Evolutionary conservation across 2,329 filamentous ascomycete species (phyloP).

Genomic region (Epicoccum sorghinum): DNA sequence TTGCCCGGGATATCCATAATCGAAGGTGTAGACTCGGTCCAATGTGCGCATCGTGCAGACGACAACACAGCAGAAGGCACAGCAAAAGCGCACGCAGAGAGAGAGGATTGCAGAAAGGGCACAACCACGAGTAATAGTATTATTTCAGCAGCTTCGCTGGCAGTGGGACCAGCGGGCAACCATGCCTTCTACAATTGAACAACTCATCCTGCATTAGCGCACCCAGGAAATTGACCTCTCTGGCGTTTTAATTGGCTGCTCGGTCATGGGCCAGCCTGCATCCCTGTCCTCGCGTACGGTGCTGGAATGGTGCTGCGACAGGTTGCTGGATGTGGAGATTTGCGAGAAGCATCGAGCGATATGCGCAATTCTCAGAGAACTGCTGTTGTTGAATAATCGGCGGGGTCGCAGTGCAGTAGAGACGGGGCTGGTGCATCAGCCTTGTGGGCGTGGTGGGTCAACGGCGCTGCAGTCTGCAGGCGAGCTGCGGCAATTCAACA

Average conservation of each 20-base stretch:
- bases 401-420: background rate
- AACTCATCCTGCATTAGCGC: constrained; percentile 50
- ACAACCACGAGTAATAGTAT: constrained; percentile 25
- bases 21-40: background rate
- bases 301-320: constrained; percentile 12
- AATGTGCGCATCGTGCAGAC: background rate
- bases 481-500: background rate
- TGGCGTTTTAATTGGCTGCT: constrained; percentile 30
- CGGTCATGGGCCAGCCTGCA: constrained; percentile 6
- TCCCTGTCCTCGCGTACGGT: constrained; percentile 15
- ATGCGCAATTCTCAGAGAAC: background rate
- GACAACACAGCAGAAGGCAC: constrained; percentile 12
- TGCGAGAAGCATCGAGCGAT: background rate
- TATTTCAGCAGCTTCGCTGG: constrained; percentile 35
- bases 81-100: constrained; percentile 13
- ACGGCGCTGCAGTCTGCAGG: constrained; percentile 10
- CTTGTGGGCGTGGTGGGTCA: constrained; percentile 11
- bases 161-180: constrained; percentile 33
- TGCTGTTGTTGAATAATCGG: background rate
- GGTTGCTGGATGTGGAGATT: background rate
- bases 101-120: constrained; percentile 13
- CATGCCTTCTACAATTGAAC: constrained; percentile 42
- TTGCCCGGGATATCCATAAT: constrained; percentile 7
- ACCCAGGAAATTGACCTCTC: constrained; percentile 31
- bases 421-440: constrained; percentile 15